Conservation (phyloP, 257 asterid genomes). For the Prunella vulgaris region DNA sequence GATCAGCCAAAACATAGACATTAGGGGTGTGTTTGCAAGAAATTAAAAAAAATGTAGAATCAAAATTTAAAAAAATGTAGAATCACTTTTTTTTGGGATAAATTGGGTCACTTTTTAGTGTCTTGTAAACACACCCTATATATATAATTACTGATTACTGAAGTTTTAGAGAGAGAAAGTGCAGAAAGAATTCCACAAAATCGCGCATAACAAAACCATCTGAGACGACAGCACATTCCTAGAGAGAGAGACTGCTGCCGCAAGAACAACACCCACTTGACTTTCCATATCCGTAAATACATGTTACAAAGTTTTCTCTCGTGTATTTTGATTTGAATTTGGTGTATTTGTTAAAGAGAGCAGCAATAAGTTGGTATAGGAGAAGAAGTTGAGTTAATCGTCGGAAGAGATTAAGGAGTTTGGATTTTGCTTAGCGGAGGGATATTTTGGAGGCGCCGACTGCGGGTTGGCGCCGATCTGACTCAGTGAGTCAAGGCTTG, state of each 20-base stretch:
- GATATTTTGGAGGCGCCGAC: conserved; percentile 29
- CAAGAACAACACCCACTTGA: conserved; percentile 3
- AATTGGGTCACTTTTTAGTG: too few species aligned
- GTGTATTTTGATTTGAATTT: conserved; percentile 12
- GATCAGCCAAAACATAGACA: conserved; percentile 4
- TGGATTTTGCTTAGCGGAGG: conserved; percentile 23
- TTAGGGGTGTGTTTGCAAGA: too few species aligned
- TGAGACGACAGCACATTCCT: conserved; percentile 19
- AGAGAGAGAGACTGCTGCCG: conserved; percentile 30
- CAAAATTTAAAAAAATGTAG: too few species aligned
- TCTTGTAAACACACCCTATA: not conserved
- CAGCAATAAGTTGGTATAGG: conserved; percentile 15
- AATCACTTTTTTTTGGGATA: too few species aligned
- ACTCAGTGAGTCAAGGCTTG: conserved; percentile 47
- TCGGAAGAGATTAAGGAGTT: conserved; percentile 27
- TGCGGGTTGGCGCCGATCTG: conserved; percentile 53
- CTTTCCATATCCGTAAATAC: conserved; percentile 14
- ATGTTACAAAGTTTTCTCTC: not conserved
- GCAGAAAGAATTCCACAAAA: conserved; percentile 16
- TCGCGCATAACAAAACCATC: conserved; percentile 13
- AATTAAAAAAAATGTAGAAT: too few species aligned
- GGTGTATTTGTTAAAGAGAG: conserved; percentile 12
- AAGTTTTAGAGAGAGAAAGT: conserved; percentile 29
- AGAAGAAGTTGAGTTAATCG: conserved; percentile 20
- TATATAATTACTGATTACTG: not conserved